phyloP scores from a whole-genome alignment of 1,284 basidiomycete genomes.

The Apiotrichum brassicae region DNA sequence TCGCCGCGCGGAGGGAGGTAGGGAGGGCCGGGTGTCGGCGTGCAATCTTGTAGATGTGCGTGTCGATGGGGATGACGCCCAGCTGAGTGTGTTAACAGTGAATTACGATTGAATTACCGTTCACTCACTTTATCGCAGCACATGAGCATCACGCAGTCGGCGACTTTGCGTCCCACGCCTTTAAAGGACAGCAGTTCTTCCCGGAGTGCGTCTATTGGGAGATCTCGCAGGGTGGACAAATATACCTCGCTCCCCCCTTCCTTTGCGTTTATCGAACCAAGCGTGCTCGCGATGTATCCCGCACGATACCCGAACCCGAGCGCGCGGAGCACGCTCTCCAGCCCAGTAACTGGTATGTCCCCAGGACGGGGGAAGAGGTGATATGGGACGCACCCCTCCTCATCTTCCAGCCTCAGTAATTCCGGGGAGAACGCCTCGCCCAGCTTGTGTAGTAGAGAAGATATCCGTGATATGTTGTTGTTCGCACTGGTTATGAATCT shows the following conservation, averaged over 20 bases:
- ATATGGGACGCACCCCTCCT: constrained; percentile 48
- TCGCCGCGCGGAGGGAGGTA: constrained; percentile 43
- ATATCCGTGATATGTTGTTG: constrained; percentile 89
- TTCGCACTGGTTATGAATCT: constrained; percentile 99
- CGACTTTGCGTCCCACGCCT: constrained; percentile 93
- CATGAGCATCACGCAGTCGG: constrained; percentile 92
- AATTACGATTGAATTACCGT: too few species aligned
- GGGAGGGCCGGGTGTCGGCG: constrained; percentile 72
- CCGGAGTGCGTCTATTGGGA: constrained; percentile 44
- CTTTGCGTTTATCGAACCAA: constrained; percentile 62
- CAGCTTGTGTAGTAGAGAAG: constrained; percentile 72
- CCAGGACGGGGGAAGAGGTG: constrained; percentile 78
- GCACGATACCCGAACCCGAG: constrained; percentile 97
- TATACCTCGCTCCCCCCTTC: constrained; percentile 16
- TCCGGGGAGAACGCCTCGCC: constrained; percentile 62
- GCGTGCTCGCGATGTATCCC: constrained; percentile 76
- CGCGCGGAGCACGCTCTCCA: constrained; percentile 61
- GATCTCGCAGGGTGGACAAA: constrained; percentile 20
- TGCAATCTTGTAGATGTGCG: constrained; percentile 83
- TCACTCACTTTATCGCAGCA: constrained; percentile 82
- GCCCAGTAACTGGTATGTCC: constrained; percentile 57
- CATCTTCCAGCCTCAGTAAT: constrained; percentile 47
- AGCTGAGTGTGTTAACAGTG: too few species aligned
- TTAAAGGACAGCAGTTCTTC: constrained; percentile 69
- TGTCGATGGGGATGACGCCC: constrained; percentile 89